These are phyloP conservation scores for Pyronema omphalodes DNA, from an alignment of 495 filamentous ascomycete species.

Conservation along the genomic window DNA sequence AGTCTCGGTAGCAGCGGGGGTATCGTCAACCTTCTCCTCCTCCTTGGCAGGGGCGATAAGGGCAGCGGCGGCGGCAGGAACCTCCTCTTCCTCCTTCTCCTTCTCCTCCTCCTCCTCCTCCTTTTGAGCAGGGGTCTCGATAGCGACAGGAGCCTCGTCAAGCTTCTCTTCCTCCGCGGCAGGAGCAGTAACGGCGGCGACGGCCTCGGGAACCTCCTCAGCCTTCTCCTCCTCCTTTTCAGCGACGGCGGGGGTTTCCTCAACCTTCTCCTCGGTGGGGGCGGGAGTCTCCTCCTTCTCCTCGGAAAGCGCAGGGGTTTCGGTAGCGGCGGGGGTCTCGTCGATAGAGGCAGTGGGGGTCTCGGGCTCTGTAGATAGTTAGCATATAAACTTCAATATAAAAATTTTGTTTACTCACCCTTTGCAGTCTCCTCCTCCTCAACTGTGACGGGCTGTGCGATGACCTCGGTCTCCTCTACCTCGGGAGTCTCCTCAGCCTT, in stretches of 20 bases:
- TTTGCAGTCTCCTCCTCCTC: slow-evolving; percentile 6
- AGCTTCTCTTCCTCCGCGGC: neutral
- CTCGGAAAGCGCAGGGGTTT: slow-evolving; percentile 4
- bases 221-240: slow-evolving; percentile 4
- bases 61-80: neutral
- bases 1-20: slow-evolving; percentile 10
- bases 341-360: slow-evolving; percentile 5
- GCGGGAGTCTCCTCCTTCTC: neutral
- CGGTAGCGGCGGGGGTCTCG: slow-evolving; percentile 9
- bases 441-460: neutral
- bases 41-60: too few relatives aligned
- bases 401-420: neutral
- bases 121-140: neutral
- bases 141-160: slow-evolving; percentile 3
- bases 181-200: too few relatives aligned
- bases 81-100: neutral
- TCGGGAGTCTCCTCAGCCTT: neutral
- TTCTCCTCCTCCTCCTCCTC: neutral
- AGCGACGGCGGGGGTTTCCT: slow-evolving; percentile 8
- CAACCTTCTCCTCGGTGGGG: neutral
- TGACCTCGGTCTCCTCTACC: neutral
- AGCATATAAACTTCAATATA: neutral
- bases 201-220: neutral
- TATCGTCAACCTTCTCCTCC: slow-evolving; percentile 29
- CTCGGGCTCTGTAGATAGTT: slow-evolving; percentile 1